Evolutionary conservation across 805 yeast genomes (phyloP).

Genomic region (Saturnispora kantuleensis): DNA sequence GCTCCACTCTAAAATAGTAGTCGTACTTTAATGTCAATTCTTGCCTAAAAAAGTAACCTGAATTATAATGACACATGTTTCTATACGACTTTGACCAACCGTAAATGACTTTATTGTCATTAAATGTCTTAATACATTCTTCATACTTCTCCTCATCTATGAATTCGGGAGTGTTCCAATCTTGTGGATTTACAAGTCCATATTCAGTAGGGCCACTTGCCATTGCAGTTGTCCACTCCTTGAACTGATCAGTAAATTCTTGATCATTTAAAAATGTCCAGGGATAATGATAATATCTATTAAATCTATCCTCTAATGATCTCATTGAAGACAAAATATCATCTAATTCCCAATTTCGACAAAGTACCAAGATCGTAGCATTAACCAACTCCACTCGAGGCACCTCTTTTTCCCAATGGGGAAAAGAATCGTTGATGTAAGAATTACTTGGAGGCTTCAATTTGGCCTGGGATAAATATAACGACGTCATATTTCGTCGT

Average conservation of each 20-base stretch:
- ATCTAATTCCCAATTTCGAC: constrained; percentile 66
- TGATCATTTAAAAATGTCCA: constrained; percentile 77
- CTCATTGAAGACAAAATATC: constrained; percentile 73
- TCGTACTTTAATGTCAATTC: constrained; percentile 62
- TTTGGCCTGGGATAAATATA: constrained; percentile 12
- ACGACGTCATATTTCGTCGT: constrained; percentile 11
- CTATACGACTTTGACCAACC: constrained; percentile 63
- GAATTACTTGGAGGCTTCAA: constrained; percentile 33
- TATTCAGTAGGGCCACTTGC: constrained; percentile 60
- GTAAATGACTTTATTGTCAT: constrained; percentile 43
- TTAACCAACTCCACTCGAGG: constrained; percentile 44
- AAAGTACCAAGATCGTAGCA: constrained; percentile 83
- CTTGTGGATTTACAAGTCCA: constrained; percentile 53
- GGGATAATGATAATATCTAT: constrained; percentile 53
- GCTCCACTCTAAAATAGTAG: constrained; percentile 94
- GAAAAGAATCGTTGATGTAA: constrained; percentile 24
- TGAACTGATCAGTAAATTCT: constrained; percentile 56
- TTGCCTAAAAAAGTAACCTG: constrained; percentile 83
- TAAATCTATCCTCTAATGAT: constrained; percentile 67
- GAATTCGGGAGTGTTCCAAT: constrained; percentile 71
- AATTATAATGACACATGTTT: constrained; percentile 93
- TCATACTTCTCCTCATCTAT: constrained; percentile 52
- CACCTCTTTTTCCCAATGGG: constrained; percentile 11
- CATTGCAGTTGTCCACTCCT: constrained; percentile 47
- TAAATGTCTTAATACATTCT: constrained; percentile 35